These are phyloP conservation scores for Coriolopsis trogii DNA, from an alignment of 1,284 basidiomycete species.

Conservation along the genomic window DNA sequence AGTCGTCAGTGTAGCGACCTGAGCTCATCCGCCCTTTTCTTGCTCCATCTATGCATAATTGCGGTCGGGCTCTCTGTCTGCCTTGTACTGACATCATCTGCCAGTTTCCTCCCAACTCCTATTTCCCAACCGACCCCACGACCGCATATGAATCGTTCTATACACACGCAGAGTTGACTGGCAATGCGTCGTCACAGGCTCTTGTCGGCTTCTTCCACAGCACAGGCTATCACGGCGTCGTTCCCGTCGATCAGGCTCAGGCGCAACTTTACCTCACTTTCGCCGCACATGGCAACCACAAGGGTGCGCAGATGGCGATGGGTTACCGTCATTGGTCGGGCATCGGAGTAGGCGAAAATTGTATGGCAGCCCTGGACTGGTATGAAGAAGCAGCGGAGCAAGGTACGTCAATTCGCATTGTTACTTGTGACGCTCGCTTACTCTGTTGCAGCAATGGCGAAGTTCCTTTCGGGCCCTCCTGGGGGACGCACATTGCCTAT, in stretches of 20 bases:
- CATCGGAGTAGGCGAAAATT: slow-evolving; percentile 88
- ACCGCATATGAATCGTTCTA: slow-evolving; percentile 64
- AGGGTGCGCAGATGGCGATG: slow-evolving; percentile 89
- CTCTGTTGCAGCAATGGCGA: slow-evolving; percentile 58
- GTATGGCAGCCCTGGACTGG: slow-evolving; percentile 80
- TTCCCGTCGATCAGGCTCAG: slow-evolving; percentile 70
- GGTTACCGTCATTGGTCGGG: slow-evolving; percentile 97
- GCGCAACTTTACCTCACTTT: slow-evolving; percentile 94
- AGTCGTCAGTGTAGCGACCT: too few species aligned
- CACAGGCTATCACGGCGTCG: slow-evolving; percentile 77
- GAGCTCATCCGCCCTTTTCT: too few species aligned
- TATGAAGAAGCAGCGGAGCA: slow-evolving; percentile 88
- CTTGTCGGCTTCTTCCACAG: slow-evolving; percentile 86
- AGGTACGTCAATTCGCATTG: slow-evolving; percentile 47
- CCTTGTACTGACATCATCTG: not conserved
- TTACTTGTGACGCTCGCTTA: slow-evolving; percentile 1
- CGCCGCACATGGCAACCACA: slow-evolving; percentile 85
- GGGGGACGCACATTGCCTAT: slow-evolving; percentile 89
- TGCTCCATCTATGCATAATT: too few species aligned
- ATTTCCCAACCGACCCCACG: slow-evolving; percentile 62
- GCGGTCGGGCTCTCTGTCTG: not conserved
- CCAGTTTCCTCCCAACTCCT: slow-evolving; percentile 72
- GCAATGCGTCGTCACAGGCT: slow-evolving; percentile 84
- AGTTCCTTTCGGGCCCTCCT: slow-evolving; percentile 85
- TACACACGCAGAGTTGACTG: slow-evolving; percentile 65